A percentile compares a stretch with the other conserved stretches of the same genome.
Evolutionary conservation across 495 filamentous ascomycete genomes (phyloP).

Genomic region (Cenococcum geophilum): DNA sequence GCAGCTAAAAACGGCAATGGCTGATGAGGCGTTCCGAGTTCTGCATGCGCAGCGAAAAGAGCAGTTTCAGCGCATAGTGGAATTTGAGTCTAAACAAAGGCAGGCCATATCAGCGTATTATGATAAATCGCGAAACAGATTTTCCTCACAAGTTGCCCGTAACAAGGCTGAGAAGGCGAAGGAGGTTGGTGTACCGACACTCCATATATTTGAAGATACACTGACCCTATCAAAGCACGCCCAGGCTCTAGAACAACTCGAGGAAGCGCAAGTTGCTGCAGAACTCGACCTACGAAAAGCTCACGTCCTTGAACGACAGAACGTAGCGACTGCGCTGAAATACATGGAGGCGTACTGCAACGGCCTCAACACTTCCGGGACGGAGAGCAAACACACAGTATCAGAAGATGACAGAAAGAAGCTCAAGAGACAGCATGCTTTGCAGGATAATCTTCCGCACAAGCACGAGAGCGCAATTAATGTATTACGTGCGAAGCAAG

Average conservation of each 20-base stretch:
- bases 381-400: slow-evolving; percentile 14
- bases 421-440: slow-evolving; percentile 14
- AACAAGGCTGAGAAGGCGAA: slow-evolving; percentile 16
- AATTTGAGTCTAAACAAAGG: slow-evolving; percentile 23
- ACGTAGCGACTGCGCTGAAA: slow-evolving; percentile 27
- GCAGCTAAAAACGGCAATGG: slow-evolving; percentile 10
- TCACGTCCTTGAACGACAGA: slow-evolving; percentile 23
- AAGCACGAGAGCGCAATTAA: slow-evolving; percentile 31
- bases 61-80: slow-evolving; percentile 19
- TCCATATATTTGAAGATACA: not conserved
- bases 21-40: slow-evolving; percentile 12
- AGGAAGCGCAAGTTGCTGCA: slow-evolving; percentile 24
- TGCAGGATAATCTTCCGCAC: slow-evolving; percentile 19
- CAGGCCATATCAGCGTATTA: slow-evolving; percentile 19
- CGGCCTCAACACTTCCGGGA: slow-evolving; percentile 9
- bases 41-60: slow-evolving; percentile 20
- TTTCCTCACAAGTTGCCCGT: slow-evolving; percentile 10
- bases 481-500: slow-evolving; percentile 28
- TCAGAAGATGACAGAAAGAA: slow-evolving; percentile 27
- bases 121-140: slow-evolving; percentile 8
- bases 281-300: slow-evolving; percentile 27
- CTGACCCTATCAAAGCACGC: slow-evolving; percentile 16
- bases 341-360: slow-evolving; percentile 30
- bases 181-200: slow-evolving; percentile 9
- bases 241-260: slow-evolving; percentile 22